phyloP scores from a whole-genome alignment of 768 basidiomycete species.

The Cantharellus anzutake region DNA sequence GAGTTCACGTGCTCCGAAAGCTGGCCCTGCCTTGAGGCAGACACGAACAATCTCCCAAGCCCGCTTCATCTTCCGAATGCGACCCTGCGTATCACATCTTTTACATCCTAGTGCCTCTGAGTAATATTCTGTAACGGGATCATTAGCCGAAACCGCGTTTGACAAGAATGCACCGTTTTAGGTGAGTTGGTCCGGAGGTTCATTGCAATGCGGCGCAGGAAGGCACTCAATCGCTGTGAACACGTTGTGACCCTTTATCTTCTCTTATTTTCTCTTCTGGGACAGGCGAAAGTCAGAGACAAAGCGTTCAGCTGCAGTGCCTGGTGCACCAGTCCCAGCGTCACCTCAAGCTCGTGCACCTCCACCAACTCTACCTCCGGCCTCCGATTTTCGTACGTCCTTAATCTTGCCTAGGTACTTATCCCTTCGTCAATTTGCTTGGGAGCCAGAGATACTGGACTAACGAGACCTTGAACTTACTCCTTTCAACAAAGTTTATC shows the following conservation, averaged over 20 bases:
- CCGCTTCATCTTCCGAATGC: no score
- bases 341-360: constrained; percentile 14
- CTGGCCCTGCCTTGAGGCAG: no score
- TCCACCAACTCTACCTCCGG: constrained; percentile 41
- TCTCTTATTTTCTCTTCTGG: constrained; percentile 3
- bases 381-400: constrained; percentile 69
- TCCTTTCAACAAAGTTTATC: constrained; percentile 33
- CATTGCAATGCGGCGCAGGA: constrained; percentile 7
- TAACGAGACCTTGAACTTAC: neutral
- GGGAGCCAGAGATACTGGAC: neutral
- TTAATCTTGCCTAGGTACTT: constrained; percentile 72
- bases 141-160: neutral
- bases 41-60: no score
- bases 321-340: constrained; percentile 10
- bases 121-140: neutral
- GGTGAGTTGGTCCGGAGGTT: constrained; percentile 31
- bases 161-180: constrained; percentile 52
- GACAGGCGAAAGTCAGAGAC: constrained; percentile 64
- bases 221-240: neutral
- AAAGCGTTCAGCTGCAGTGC: constrained; percentile 23
- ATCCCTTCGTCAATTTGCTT: constrained; percentile 3
- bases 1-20: no score
- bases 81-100: no score
- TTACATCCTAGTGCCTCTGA: no score
- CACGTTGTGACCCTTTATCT: constrained; percentile 7